Conservation (phyloP, 2,329 filamentous ascomycete species). For the Boeremia lycopersici region DNA sequence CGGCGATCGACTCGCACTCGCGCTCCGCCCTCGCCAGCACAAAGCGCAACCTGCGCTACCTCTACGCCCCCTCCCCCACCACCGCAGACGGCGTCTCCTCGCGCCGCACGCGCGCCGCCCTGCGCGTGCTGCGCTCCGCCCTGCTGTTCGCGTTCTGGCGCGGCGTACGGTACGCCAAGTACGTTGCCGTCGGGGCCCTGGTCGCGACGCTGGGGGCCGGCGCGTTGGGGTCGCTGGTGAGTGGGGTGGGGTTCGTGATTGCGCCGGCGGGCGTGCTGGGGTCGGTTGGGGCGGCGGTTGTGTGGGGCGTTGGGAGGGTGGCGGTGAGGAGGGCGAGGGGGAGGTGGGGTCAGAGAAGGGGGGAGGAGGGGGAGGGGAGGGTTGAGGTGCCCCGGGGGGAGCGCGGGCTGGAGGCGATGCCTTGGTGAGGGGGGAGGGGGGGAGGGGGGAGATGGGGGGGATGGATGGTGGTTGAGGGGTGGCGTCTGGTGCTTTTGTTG, state of each 20-base stretch:
- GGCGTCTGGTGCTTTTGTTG: too few relatives aligned
- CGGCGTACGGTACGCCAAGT: constrained; percentile 51
- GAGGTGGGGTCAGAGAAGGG: constrained; percentile 33
- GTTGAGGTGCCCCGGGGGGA: too few relatives aligned
- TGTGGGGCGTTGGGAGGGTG: constrained; percentile 50
- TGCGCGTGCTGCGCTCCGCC: constrained; percentile 47
- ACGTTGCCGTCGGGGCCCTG: constrained; percentile 49
- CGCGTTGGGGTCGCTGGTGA: constrained; percentile 45
- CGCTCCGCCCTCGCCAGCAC: constrained; percentile 36
- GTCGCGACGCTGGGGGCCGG: constrained; percentile 48
- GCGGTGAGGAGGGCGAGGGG: constrained; percentile 42
- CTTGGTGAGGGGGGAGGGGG: too few relatives aligned
- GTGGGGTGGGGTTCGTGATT: constrained; percentile 50
- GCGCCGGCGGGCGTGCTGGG: constrained; percentile 51
- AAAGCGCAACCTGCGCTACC: constrained; percentile 44
- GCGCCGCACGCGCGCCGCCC: constrained; percentile 48
- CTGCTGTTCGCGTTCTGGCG: constrained; percentile 52
- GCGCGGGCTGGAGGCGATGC: constrained; percentile 26
- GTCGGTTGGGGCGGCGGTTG: constrained; percentile 42
- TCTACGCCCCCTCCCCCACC: constrained; percentile 41
- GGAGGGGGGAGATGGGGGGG: too few relatives aligned
- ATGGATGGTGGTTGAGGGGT: too few relatives aligned
- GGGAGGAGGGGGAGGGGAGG: constrained; percentile 22
- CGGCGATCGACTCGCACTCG: constrained; percentile 16
- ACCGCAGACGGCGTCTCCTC: constrained; percentile 35